phyloP scores from a whole-genome alignment of 2,329 filamentous ascomycete species.

The Achaetomium macrosporum region DNA sequence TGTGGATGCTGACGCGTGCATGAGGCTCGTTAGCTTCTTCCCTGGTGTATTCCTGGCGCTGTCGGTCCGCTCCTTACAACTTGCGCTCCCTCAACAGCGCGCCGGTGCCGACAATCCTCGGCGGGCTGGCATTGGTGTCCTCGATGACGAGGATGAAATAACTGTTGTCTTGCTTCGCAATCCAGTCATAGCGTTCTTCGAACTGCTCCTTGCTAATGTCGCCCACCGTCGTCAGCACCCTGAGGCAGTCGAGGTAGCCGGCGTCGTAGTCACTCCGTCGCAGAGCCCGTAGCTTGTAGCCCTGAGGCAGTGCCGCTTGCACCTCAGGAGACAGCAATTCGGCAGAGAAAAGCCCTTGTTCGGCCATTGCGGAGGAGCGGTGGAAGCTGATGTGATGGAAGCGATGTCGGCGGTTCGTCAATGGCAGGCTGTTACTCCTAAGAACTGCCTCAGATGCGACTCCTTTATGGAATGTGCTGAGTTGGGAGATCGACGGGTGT shows the following conservation, averaged over 20 bases:
- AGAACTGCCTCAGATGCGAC: too few species aligned
- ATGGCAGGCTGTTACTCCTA: not conserved
- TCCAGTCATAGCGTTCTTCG: conserved; percentile 75
- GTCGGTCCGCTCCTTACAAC: conserved; percentile 54
- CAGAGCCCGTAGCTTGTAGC: conserved; percentile 78
- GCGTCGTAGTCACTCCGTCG: conserved; percentile 69
- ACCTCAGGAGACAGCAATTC: conserved; percentile 74
- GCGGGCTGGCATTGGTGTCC: conserved; percentile 53
- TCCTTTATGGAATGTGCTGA: too few species aligned
- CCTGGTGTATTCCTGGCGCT: not conserved
- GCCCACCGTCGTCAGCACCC: conserved; percentile 88
- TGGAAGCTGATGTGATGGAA: not conserved
- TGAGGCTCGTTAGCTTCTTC: conserved; percentile 5
- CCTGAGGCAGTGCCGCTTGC: conserved; percentile 64
- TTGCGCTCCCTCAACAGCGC: conserved; percentile 90
- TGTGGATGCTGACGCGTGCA: conserved; percentile 57
- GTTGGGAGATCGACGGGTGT: too few species aligned
- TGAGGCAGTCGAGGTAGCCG: conserved; percentile 85
- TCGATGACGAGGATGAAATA: conserved; percentile 87
- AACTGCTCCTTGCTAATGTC: conserved; percentile 73
- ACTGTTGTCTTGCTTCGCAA: conserved; percentile 62
- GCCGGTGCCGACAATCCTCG: conserved; percentile 79
- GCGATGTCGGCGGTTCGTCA: not conserved
- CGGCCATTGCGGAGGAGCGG: conserved; percentile 28
- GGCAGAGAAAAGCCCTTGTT: conserved; percentile 67